Base-by-base conservation (phyloP, 169 alveolate species). In the Plasmodium vinckei region DNA sequence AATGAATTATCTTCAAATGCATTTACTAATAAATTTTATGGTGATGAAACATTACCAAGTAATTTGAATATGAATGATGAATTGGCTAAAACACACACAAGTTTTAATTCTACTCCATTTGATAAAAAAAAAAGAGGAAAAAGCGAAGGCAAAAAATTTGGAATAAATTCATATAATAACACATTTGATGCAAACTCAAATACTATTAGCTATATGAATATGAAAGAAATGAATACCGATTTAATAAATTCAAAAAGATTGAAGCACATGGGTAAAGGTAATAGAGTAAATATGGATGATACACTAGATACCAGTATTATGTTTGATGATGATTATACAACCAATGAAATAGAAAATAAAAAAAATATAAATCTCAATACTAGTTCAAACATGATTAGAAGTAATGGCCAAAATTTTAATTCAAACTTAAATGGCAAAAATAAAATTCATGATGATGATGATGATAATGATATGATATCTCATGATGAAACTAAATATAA, bases 1-100 rank as follows among this genome's bases (percentile, higher is more conserved):
- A 63, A 64, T 19, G 72, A 77, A 7, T 54, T 61, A 5, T 65
- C 88, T 25, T 77, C 88, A 9, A 77, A 77, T 51, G 39, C 88
- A 15, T 61, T 19, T 10, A 63, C 72, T 5, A 77, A 56, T 68
- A 77, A 64, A 25, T 25, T 19, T 27, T 46, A 42, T 9, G 7
- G 25, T 5, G 75, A 63, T 12, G 88, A 77, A 19, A 64, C 53
- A 13, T 10, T 53, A 21, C 73, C 71, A 13, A 75, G 70, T 42
- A 77, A 64, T 51, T 17, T 77, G 23, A 63, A 63, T 44, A 15
- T 64, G n/a, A 77, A 57, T 9, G 27, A 67, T 2, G 57, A 57
- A 53, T 15, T 46, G n/a, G 9, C 19, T 56, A 63, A 56, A 19
- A 77, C 47, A 63, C 13, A 25, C 46, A n/a, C 21, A 13, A 10